Conservation (phyloP, 2,329 filamentous ascomycete species). For the Colletotrichum sp. region DNA sequence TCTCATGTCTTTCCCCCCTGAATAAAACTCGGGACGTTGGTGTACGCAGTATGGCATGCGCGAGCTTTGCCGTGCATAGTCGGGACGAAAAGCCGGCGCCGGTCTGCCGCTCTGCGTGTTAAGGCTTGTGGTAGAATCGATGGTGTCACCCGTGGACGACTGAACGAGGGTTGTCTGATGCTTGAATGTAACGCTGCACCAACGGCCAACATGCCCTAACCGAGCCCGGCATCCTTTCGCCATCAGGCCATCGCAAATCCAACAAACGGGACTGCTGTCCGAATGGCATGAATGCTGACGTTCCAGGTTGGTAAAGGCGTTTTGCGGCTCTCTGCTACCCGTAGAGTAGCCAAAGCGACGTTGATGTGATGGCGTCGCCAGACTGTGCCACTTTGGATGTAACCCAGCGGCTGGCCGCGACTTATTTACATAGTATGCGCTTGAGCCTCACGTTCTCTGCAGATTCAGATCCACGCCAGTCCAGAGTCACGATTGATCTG, state of each 20-base stretch:
- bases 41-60: not conserved
- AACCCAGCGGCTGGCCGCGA: not conserved
- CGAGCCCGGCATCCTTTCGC: not conserved
- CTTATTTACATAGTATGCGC: not conserved
- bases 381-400: not conserved
- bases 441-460: not conserved
- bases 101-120: not conserved
- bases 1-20: not conserved
- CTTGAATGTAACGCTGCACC: not conserved
- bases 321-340: not conserved
- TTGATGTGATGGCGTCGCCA: not conserved
- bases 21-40: not conserved
- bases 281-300: not conserved
- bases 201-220: not conserved
- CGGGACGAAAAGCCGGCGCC: not conserved
- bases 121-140: not conserved
- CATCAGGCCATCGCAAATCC: not conserved
- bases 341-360: not conserved
- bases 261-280: not conserved
- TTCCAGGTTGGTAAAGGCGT: not conserved
- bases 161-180: not conserved
- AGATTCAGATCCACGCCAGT: not conserved
- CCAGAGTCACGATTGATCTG: not conserved
- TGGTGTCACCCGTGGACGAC: not conserved
- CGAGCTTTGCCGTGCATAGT: not conserved